Base-by-base conservation (phyloP, 2,329 filamentous ascomycete genomes). In the Proliferodiscus dingleyae region DNA sequence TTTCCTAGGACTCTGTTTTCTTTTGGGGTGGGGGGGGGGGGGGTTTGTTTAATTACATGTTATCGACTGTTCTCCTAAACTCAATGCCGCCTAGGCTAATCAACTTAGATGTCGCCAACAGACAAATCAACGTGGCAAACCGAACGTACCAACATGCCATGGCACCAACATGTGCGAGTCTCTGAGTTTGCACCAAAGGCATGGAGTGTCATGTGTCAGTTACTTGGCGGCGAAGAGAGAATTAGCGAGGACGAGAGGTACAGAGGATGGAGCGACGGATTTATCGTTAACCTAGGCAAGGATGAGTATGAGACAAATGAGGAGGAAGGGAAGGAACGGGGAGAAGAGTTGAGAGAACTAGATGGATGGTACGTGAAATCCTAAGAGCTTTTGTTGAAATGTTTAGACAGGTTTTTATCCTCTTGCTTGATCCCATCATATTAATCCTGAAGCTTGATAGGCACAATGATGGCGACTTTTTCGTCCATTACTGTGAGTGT, bases 391-490 rank as follows among this genome's bases (percentile, higher is more conserved):
- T 28, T 28, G 26, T 13, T 28, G 26, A 13, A 28, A 7, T 28
- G 26, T 28, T 28, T 7, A 28, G 13, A 28, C 7, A 7, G 7
- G 26, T 7, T 13, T 28, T 28, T 13, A 7, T n/a, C n/a, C n/a
- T n/a, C n/a, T n/a, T n/a, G n/a, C n/a, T n/a, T n/a, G n/a, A n/a
- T n/a, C n/a, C n/a, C n/a, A n/a, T n/a, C n/a, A n/a, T n/a, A n/a
- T n/a, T n/a, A n/a, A n/a, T n/a, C n/a, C n/a, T n/a, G n/a, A n/a
- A n/a, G n/a, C n/a, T n/a, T n/a, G n/a, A n/a, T n/a, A n/a, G n/a
- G n/a, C 83, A 86, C 63, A 79, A 84, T 15, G 82, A 86, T 63
- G 82, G 83, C 7, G 82, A 87, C 54, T 86, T 85, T 63, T 87
- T 87, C 61, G 72, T 83, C 4, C 83, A 87, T 66, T 87, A 81